Percentiles rank a stretch among this genome's conserved stretches.
These are phyloP conservation scores for Diaporthe ilicicola DNA, from an alignment of 2,329 filamentous ascomycete species.

Conservation along the genomic window DNA sequence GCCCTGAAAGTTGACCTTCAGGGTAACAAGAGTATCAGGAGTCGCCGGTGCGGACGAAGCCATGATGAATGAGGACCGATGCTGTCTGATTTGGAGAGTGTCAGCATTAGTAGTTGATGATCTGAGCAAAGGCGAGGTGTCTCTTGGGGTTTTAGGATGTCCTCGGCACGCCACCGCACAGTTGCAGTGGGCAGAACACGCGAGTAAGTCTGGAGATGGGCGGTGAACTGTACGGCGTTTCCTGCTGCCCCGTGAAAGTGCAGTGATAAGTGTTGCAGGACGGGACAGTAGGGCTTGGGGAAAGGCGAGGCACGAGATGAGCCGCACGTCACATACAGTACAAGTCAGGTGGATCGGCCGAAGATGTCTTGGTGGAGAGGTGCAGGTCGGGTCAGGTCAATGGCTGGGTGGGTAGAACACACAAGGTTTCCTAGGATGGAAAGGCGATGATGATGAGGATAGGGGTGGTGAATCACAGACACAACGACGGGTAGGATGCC, in stretches of 20 bases:
- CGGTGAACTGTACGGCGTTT: neutral
- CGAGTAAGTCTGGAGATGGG: constrained; percentile 18
- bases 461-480: constrained; percentile 19
- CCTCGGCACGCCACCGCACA: constrained; percentile 4
- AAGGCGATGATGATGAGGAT: constrained; percentile 7
- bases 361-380: neutral
- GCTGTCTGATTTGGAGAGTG: neutral
- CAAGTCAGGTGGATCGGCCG: neutral
- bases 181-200: neutral
- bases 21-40: constrained; percentile 78
- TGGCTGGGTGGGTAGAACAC: neutral
- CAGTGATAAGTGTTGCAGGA: neutral
- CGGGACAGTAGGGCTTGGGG: neutral
- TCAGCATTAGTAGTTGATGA: constrained; percentile 1
- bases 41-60: constrained; percentile 46
- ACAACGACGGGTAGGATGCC: constrained; percentile 14
- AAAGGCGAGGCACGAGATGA: neutral
- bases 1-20: constrained; percentile 85
- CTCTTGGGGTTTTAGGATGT: neutral
- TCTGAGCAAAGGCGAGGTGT: neutral
- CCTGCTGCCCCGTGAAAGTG: neutral
- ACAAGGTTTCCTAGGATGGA: constrained; percentile 3
- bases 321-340: constrained; percentile 2
- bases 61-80: constrained; percentile 40
- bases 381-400: neutral